Base-by-base conservation (phyloP, 306 rosid genomes). In the Glycine tomentella region DNA sequence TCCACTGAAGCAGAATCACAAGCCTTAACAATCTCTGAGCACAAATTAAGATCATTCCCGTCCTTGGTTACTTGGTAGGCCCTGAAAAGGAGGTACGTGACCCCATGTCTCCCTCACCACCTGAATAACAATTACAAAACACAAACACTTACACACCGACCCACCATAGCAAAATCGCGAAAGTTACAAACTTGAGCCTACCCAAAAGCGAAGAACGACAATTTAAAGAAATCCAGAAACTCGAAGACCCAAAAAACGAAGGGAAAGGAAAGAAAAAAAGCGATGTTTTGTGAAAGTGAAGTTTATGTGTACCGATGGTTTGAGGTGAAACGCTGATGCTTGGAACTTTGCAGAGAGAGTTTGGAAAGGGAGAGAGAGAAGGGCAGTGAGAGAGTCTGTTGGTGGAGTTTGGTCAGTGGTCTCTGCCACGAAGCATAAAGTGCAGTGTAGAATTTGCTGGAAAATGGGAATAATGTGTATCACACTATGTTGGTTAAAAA, bases 41-140 rank as follows among this genome's bases (percentile, higher is more conserved):
- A 92, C 46, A 92, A 81, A 48, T 73, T 80, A 84, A 90, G 98
- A 84, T 94, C 97, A 84, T 45, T 80, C 17, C 5, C 78, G 45
- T 89, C 82, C 15, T 92, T 84, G 58, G 92, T 90, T 53, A 91
- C 87, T 83, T 82, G 90, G 69, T 84, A 92, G 31, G 92, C 87
- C 81, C 88, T 90, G 74, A 94, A 91, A 72, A 85, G 84, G 69
- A 92, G 49, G 78, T 66, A 69, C 87, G 20, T 56, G 84, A 76
- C 8, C 84, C 97, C 95, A 92, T 52, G 93, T 92, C 85, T 87
- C 92, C 79, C 80, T 89, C 88, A 91, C 90, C 69, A 94, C 97
- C 98, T 92, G 82, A 81, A 74, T 1, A 56, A 70, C 3, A 16
- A 46, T 8, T 25, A 42, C 46, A 42, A 7, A 42, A 2, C 46